Evolutionary conservation across 352 stramenopile species (phyloP), one percentile per base, ranked within the genome.

Genomic region (Phytophthora crassamura): DNA sequence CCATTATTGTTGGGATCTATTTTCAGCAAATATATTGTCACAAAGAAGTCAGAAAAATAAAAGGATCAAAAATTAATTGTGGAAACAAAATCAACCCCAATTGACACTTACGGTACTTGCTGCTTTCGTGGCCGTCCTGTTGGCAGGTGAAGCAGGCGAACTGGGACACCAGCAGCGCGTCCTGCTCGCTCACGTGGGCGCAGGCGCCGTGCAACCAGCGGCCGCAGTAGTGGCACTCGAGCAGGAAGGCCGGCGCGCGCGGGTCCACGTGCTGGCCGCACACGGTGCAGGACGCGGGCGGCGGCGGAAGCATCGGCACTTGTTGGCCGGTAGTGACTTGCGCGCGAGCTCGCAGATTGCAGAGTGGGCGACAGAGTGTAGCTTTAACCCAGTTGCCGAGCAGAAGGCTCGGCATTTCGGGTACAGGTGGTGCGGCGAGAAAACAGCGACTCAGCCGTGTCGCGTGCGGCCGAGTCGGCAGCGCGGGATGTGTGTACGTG

Each of bases 161-260:
- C 45, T 86, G 80, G 51, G 78, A 59, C 22, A 89, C 76, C 20
- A 74, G 72, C 64, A 91, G 76, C 36, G 77, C 80, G 49, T 88
- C 78, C 22, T 78, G 68, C 50, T 91, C 83, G 65, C 38, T 87
- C 39, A 90, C 38, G 25, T 82, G 64, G 20, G 75, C 68, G 66
- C 83, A 91, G 22, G 56, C 66, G 15, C 80, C 80, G 56, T 91
- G 83, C 45, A 82, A 72, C 83, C 83, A 91, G n/a, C 67, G 75
- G 15, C 69, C 66, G 61, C 83, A 91, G 69, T 78, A 89, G 54
- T 88, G 78, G 54, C 80, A 91, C 52, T 90, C 80, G 46, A 91
- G 42, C 25, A 89, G 72, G 65, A 91, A 90, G 55, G 68, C 52
- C 16, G 64, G 41, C 35, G 57, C 18, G 42, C 69, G 68, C 33